Conservation (phyloP, 2,329 filamentous ascomycete species). For the Pseudocercospora cruenta region DNA sequence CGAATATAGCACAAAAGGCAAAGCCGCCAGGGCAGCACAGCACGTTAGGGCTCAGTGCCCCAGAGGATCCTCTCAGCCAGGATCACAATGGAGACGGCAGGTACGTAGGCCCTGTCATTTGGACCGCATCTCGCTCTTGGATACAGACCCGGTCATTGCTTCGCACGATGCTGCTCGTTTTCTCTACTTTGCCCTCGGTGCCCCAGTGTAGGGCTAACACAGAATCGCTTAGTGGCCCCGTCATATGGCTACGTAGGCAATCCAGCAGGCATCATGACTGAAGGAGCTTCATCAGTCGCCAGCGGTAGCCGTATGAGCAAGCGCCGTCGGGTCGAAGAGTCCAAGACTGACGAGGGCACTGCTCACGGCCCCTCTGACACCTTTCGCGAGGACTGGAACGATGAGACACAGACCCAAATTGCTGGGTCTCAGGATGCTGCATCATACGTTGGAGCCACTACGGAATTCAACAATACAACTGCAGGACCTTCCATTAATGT, state of each 20-base stretch:
- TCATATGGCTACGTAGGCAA: constrained; percentile 10
- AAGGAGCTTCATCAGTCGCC: neutral
- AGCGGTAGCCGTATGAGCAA: constrained; percentile 8
- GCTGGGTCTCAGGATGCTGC: constrained; percentile 5
- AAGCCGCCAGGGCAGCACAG: neutral
- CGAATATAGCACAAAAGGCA: neutral
- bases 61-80: constrained; percentile 9
- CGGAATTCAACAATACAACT: constrained; percentile 12
- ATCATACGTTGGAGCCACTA: constrained; percentile 9
- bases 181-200: constrained; percentile 4
- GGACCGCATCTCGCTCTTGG: neutral
- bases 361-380: constrained; percentile 8
- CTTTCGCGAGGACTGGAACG: constrained; percentile 11
- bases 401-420: constrained; percentile 4
- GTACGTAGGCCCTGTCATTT: constrained; percentile 8
- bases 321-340: constrained; percentile 17
- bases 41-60: constrained; percentile 3
- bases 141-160: neutral
- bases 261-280: constrained; percentile 17
- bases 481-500: constrained; percentile 15
- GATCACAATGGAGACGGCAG: constrained; percentile 13
- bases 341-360: constrained; percentile 1
- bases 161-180: neutral
- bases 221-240: constrained; percentile 9
- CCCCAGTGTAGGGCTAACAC: constrained; percentile 10